Evolutionary conservation across 164 flowering plant genomes (phyloP), one percentile per base, ranked within the genome.

Genomic region (Houttuynia cordata): DNA sequence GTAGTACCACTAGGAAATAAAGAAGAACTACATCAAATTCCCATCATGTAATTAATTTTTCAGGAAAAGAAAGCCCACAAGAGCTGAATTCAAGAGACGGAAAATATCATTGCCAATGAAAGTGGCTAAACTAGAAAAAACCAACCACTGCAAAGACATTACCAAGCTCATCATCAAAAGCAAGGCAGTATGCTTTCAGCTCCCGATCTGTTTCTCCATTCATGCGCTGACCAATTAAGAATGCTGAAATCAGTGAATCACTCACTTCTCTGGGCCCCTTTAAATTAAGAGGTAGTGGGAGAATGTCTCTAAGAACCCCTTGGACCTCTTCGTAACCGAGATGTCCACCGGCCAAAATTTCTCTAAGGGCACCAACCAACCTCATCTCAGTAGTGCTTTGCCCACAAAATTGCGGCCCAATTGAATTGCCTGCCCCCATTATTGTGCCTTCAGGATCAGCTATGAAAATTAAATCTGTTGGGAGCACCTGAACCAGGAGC

Each of bases 381-480:
- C 97, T 87, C 99, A 91, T 91, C 61, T 88, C 96, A 15, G 72
- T 70, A 30, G 80, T 65, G 37, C 74, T 74, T 61, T 73, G 79
- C 19, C 97, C 99, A 49, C 75, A 80, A 76, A 68, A 94, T 1
- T 73, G 84, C 0, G 96, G 91, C 14, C 99, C 97, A 67, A 84
- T 73, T 54, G 91, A 83, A 68, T 77, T 78, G 23, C 88, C 80
- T 8, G 58, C 54, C 50, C 90, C 96, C 96, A 94, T 82, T n/a
- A 83, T 76, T 18, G 96, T 81, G 41, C 90, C 97, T 74, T 94
- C 99, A 39, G 99, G 97, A 73, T 94, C 99, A 56, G 99, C 99
- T 40, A 94, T 67, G 63, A 94, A 94, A 37, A 88, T 68, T 25
- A 91, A 76, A 72, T 88, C 96, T 20, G 79, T 77, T 5, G 99